Evolutionary conservation across 169 alveolate species (phyloP), one percentile per base, ranked within the genome.

Genomic region (Perkinsus chesapeaki): DNA sequence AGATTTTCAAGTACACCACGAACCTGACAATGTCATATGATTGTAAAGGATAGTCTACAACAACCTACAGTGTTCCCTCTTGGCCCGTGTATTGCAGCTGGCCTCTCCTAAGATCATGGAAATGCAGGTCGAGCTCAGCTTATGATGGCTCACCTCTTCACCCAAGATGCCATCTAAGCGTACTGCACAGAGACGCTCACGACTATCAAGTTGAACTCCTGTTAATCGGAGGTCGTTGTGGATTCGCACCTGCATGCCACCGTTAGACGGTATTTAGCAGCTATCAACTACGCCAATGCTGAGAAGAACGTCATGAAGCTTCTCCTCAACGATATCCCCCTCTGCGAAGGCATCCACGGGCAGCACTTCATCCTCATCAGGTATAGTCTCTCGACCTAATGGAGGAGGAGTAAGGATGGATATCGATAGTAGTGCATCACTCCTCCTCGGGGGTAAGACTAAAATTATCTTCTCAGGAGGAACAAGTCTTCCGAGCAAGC

Each of bases 401-500:
- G 27, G 9, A 9, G 27, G 19, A 9, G 19, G 72, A 10, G 27
- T 7, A 60, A 60, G 12, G 82, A 7, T 34, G 27, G n/a, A 27
- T 60, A 34, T 0, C 27, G 36, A 60, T 7, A 23, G 27, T 34
- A 60, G 82, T 7, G 12, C 37, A 60, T 0, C 27, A 60, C 82
- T 60, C 27, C 82, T 60, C 27, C 94, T 82, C 20, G 94, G 94
- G 0, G 94, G 94, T 36, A 93, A 91, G 39, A 93, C 92, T 3
- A 93, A 39, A 3, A 60, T 73, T 73, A 93, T 90, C 43, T 93
- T 93, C 92, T 93, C 72, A 7, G 94, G 93, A 36, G 94, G 94
- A 23, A 93, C 94, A 3, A 39, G 48, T 39, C 94, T 39, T 39
- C 39, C 39, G 48, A 93, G 37, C 92, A 93, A 92, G 12, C 94